A percentile compares a stretch with the other conserved stretches of the same genome.
phyloP scores from a whole-genome alignment of 192 early-diverging fungal genomes.

The Umbelopsis sp. region DNA sequence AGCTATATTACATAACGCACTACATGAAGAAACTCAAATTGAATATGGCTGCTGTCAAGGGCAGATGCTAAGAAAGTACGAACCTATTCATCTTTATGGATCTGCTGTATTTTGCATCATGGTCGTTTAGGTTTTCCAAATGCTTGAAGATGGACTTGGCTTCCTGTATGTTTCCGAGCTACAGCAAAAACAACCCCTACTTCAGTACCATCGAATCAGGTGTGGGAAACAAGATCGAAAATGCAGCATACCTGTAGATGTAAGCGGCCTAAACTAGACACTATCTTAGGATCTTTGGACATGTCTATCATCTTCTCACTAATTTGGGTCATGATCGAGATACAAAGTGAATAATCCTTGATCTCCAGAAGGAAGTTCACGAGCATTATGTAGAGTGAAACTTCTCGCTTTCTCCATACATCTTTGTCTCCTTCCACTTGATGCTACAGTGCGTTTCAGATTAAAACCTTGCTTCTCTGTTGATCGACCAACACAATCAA shows the following conservation, averaged over 20 bases:
- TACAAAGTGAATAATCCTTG: constrained; percentile 44
- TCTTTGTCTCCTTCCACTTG: background rate
- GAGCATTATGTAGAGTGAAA: constrained; percentile 50
- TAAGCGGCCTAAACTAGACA: constrained; percentile 48
- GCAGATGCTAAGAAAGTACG: background rate
- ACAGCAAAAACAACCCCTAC: background rate
- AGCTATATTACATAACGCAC: constrained; percentile 43
- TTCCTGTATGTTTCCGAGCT: constrained; percentile 44
- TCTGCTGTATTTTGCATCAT: constrained; percentile 28
- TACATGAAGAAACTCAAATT: constrained; percentile 17
- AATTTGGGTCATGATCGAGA: constrained; percentile 40
- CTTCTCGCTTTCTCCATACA: constrained; percentile 41
- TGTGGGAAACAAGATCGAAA: background rate
- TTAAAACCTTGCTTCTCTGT: background rate
- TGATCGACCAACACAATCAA: background rate
- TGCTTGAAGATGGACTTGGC: constrained; percentile 36
- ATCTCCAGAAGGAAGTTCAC: constrained; percentile 47
- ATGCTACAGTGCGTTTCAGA: background rate
- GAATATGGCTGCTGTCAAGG: background rate
- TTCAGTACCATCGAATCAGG: background rate
- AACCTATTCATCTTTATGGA: constrained; percentile 45
- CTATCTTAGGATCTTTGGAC: constrained; percentile 36
- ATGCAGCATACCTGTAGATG: constrained; percentile 46
- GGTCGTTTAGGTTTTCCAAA: constrained; percentile 21
- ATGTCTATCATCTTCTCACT: constrained; percentile 16